Conservation (phyloP, 345 rosid species). For the Adansonia digitata region DNA sequence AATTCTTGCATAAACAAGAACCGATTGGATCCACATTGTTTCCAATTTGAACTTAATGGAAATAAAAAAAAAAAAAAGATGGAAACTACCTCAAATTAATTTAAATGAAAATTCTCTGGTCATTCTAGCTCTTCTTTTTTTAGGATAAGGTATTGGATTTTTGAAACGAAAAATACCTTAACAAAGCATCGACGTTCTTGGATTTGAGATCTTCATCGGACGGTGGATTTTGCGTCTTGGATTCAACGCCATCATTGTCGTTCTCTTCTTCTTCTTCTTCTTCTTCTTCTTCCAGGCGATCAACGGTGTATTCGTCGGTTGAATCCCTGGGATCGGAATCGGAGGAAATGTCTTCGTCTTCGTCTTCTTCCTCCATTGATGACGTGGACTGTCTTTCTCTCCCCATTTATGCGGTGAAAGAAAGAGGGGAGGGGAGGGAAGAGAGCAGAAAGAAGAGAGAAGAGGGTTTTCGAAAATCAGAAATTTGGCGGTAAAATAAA, state of each 20-base stretch:
- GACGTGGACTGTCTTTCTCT: conserved; percentile 7
- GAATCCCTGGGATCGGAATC: conserved; percentile 47
- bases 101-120: background rate
- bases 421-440: background rate
- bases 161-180: conserved; percentile 45
- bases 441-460: background rate
- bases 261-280: conserved; percentile 31
- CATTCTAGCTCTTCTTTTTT: background rate
- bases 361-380: conserved; percentile 34
- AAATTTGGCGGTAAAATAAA: conserved; percentile 24
- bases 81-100: background rate
- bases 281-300: conserved; percentile 30
- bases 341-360: conserved; percentile 29
- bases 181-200: conserved; percentile 78
- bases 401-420: background rate
- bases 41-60: background rate
- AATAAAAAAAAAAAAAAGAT: background rate
- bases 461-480: background rate
- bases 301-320: conserved; percentile 39
- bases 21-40: background rate
- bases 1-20: background rate
- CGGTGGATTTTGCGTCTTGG: conserved; percentile 23
- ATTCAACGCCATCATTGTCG: background rate
- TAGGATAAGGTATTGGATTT: background rate
- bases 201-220: conserved; percentile 67